phyloP scores from a whole-genome alignment of 306 rosid genomes.

The Quercus agrifolia region DNA sequence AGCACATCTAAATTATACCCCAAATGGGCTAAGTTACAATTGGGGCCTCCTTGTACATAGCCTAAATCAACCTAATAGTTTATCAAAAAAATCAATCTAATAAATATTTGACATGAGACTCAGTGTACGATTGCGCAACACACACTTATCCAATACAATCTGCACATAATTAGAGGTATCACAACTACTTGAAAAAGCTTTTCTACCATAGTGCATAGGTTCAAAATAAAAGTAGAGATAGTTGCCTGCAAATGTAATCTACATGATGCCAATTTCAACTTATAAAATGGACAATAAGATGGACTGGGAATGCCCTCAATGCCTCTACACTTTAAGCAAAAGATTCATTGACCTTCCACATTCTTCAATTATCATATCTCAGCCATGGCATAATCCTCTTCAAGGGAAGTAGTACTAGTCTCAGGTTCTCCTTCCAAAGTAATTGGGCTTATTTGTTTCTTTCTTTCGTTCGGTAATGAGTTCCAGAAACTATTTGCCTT shows the following conservation, averaged over 20 bases:
- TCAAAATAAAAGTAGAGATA: not conserved
- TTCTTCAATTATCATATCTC: not conserved
- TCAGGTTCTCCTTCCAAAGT: conserved; percentile 20
- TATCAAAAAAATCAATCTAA: no score
- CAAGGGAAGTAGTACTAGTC: not conserved
- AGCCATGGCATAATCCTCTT: not conserved
- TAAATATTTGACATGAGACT: no score
- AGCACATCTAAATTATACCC: no score
- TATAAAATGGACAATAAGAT: not conserved
- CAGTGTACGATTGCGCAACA: no score
- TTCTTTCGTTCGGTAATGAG: conserved; percentile 12
- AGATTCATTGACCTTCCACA: not conserved
- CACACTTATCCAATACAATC: no score
- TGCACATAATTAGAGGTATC: no score
- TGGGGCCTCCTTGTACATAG: no score
- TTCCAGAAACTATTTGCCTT: conserved; percentile 36
- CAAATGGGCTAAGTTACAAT: no score
- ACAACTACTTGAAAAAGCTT: not conserved
- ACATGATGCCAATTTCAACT: no score
- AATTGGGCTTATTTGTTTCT: conserved; percentile 18
- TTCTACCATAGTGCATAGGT: not conserved
- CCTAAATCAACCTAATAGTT: no score
- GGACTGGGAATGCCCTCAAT: not conserved
- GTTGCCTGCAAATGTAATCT: not conserved
- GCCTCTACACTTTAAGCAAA: not conserved